phyloP scores from a whole-genome alignment of 2,329 filamentous ascomycete genomes.

The Fusarium pininemorale region DNA sequence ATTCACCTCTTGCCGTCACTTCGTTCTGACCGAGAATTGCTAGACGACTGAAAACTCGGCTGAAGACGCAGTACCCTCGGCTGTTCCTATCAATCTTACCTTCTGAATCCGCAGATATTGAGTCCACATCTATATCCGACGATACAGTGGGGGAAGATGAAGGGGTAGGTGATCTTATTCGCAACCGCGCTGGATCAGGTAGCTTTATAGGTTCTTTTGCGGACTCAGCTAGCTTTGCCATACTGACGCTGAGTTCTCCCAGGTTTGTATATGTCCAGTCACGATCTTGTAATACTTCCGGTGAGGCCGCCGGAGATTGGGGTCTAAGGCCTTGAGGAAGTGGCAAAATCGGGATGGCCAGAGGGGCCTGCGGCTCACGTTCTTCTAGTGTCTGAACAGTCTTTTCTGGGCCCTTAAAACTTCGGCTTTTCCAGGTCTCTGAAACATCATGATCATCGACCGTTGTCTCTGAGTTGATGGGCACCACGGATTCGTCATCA shows the following conservation, averaged over 20 bases:
- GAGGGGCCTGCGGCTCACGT: rapidly evolving
- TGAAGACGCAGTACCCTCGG: not conserved
- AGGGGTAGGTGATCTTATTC: rapidly evolving
- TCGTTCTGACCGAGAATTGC: not conserved
- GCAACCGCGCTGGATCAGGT: rapidly evolving
- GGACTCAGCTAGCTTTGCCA: rapidly evolving
- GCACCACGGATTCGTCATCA: too few species aligned
- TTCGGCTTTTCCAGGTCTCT: too few species aligned
- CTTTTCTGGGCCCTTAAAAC: not conserved
- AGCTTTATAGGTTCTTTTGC: rapidly evolving
- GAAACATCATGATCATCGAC: too few species aligned
- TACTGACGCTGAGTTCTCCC: too few species aligned
- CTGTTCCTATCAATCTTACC: not conserved
- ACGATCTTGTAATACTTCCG: not conserved
- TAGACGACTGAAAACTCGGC: not conserved
- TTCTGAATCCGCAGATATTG: not conserved
- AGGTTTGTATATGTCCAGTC: too few species aligned
- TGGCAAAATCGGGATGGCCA: rapidly evolving
- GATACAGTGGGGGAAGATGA: not conserved
- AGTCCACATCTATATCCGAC: not conserved
- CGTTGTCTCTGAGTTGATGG: too few species aligned
- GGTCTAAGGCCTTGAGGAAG: rapidly evolving
- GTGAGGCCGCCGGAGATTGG: not conserved
- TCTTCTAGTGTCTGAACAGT: rapidly evolving
- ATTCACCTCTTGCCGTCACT: not conserved